phyloP scores from a whole-genome alignment of 768 basidiomycete species.

The Strobilomyces dryophilus region DNA sequence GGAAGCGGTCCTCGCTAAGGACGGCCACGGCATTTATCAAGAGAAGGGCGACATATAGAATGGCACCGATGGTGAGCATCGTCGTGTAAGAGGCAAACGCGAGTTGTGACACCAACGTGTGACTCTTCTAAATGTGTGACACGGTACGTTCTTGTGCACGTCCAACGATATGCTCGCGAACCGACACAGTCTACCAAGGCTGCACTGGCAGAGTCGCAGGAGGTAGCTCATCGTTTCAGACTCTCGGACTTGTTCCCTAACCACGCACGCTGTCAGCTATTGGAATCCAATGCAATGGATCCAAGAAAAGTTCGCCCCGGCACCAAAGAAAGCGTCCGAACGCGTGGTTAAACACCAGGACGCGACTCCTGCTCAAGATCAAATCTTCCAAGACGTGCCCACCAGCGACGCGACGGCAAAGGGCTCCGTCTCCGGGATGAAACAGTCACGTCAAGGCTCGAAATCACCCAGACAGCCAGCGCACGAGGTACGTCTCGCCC shows the following conservation, averaged over 20 bases:
- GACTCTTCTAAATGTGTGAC: slow-evolving; percentile 16
- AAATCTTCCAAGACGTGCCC: slow-evolving; percentile 43
- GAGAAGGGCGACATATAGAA: slow-evolving; percentile 83
- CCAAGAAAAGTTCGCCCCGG: slow-evolving; percentile 51
- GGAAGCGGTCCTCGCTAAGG: slow-evolving; percentile 93
- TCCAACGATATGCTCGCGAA: slow-evolving; percentile 15
- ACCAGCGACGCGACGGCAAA: slow-evolving; percentile 15
- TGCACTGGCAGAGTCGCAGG: slow-evolving; percentile 39
- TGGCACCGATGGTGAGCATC: slow-evolving; percentile 62
- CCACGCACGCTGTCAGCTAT: slow-evolving; percentile 36
- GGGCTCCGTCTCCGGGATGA: slow-evolving; percentile 16
- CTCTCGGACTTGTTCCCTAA: not conserved
- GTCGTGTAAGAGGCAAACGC: slow-evolving; percentile 14
- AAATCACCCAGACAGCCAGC: slow-evolving; percentile 24
- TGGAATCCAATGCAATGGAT: slow-evolving; percentile 63
- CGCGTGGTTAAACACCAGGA: slow-evolving; percentile 40
- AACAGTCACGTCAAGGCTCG: slow-evolving; percentile 7
- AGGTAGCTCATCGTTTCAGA: slow-evolving; percentile 34
- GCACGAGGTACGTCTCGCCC: slow-evolving; percentile 21
- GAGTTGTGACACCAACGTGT: slow-evolving; percentile 17
- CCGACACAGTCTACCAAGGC: slow-evolving; percentile 21
- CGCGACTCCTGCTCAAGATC: slow-evolving; percentile 23
- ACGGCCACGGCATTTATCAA: slow-evolving; percentile 94
- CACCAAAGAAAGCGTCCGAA: slow-evolving; percentile 39
- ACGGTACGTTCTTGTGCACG: slow-evolving; percentile 6